Base-by-base conservation (phyloP, 768 basidiomycete genomes). In the Baorangia bicolor region DNA sequence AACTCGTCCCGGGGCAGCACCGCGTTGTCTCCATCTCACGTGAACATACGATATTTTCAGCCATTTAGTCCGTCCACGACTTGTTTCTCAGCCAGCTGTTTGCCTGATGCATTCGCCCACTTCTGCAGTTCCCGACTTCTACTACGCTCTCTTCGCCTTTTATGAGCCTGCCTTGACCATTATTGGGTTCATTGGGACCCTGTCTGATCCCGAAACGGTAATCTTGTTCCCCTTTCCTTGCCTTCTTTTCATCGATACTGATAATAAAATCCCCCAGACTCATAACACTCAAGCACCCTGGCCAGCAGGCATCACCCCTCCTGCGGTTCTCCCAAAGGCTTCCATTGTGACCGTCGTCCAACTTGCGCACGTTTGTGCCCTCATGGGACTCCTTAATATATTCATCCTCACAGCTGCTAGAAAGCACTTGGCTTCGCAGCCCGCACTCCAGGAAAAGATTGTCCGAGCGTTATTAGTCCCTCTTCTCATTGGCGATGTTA, bases 201-300 rank as follows among this genome's bases (percentile, higher is more conserved):
- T 86, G 20, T 71, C 80, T 33, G 84, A 89, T 70, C 90, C 88
- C 16, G 78, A 81, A 70, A 74, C 78, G 61, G 87, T 85, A 74
- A 70, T 81, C 9, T 33, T 6, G 2, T 39, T 25, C 37, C 52
- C 44, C 37, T 31, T 25, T 44, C 21, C 12, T 23, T 23, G 27
- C 28, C 52, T 42, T 46, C 42, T 20, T 21, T 49, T 13, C 25
- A 27, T 42, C 44, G 42, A 55, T 50, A 41, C 25, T 57, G 37
- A 55, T 39, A 23, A n/a, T n/a, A n/a, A n/a, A n/a, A 49, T 51
- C 35, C 20, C 34, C 33, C 64, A 92, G 89, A 80, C 83, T 4
- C 85, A 90, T 60, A 87, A 90, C 64, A 70, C 78, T 42, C 89
- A 91, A 71, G 89, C 89, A 2, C 88, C 89, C 25, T 90, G 89